Base-by-base conservation (phyloP, 2,329 filamentous ascomycete genomes). In the Zelopaecilomyces penicillatus region DNA sequence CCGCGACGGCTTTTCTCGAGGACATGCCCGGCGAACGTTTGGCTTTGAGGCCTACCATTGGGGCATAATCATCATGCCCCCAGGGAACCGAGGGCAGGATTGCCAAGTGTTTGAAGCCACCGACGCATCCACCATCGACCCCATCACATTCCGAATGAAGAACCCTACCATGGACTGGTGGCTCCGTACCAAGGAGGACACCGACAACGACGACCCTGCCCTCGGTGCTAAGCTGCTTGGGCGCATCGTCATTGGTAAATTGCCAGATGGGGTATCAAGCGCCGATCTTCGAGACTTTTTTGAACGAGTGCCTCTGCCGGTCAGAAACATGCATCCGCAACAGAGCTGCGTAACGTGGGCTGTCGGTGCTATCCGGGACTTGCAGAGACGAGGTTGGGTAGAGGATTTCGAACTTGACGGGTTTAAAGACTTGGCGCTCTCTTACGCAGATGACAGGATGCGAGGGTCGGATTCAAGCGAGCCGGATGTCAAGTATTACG, bases 301-400 rank as follows among this genome's bases (percentile, higher is more conserved):
- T 19, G 40, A 33, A 1, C 29, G 8, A 7, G 42, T 64, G 30
- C 56, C 52, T 11, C 39, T 61, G 3, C 61, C 61, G 1, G 46
- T 53, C 1, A 64, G 60, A 47, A 57, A 63, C 26, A 59, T 45
- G 11, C 38, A 63, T 40, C 61, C 60, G 0, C 61, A 64, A 36
- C 57, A 64, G 47, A 63, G 59, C 45, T 63, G 60, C n/a, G 60
- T 64, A 40, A 59, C 59, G 9, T 64, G 61, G 60, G 47, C 41
- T n/a, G 41, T 50, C 26, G 44, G 55, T 47, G 60, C 60, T 1
- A 54, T 64, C 6, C 42, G 31, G 5, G 46, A 42, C 1, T 39
- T 64, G 3, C 60, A 62, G 44, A 42, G 12, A 6, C 46, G 50
- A 29, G 55, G 50, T 1, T 63, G 58, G 58, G 52, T 42, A 4